Percentiles rank a stretch among this genome's conserved stretches.
Evolutionary conservation across 2,329 filamentous ascomycete species (phyloP).

Genomic region (Cephalotrichum gorgonifer): DNA sequence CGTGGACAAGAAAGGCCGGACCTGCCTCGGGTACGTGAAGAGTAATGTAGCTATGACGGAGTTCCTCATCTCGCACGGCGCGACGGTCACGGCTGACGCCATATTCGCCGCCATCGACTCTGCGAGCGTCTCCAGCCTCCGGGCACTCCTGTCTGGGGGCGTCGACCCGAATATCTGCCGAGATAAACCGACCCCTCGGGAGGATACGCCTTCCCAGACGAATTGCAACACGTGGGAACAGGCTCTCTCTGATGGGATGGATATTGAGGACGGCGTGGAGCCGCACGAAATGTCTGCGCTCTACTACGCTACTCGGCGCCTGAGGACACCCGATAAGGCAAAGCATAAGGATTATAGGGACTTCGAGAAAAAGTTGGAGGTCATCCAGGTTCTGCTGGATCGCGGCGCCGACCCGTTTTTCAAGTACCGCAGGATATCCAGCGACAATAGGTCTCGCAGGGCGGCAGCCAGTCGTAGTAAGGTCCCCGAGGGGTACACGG

Average conservation of each 20-base stretch:
- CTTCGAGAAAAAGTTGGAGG: conserved; percentile 1
- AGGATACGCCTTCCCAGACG: not conserved
- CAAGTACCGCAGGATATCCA: conserved; percentile 6
- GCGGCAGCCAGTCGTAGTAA: no score
- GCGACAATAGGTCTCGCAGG: not conserved
- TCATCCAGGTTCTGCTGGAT: conserved; percentile 11
- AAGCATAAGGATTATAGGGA: conserved; percentile 6
- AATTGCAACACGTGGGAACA: not conserved
- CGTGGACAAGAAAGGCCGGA: conserved; percentile 1
- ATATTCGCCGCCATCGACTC: conserved; percentile 11
- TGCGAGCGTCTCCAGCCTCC: conserved; percentile 1
- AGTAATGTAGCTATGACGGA: conserved; percentile 4
- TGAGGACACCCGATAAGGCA: not conserved
- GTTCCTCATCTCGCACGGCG: conserved; percentile 5
- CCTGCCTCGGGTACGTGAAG: conserved; percentile 6
- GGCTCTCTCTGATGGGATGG: no score
- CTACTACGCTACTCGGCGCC: not conserved
- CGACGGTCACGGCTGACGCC: conserved; percentile 5
- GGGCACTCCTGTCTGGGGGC: conserved; percentile 8
- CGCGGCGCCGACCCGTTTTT: conserved; percentile 16
- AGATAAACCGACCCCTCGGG: not conserved
- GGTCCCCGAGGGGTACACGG: conserved; percentile 3
- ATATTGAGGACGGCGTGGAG: conserved; percentile 3
- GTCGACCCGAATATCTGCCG: conserved; percentile 8
- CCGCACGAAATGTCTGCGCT: not conserved